Evolutionary conservation across 23 red algal genomes (phyloP), one percentile per base, ranked within the genome.

Genomic region (Cyanidioschyzon merolae): DNA sequence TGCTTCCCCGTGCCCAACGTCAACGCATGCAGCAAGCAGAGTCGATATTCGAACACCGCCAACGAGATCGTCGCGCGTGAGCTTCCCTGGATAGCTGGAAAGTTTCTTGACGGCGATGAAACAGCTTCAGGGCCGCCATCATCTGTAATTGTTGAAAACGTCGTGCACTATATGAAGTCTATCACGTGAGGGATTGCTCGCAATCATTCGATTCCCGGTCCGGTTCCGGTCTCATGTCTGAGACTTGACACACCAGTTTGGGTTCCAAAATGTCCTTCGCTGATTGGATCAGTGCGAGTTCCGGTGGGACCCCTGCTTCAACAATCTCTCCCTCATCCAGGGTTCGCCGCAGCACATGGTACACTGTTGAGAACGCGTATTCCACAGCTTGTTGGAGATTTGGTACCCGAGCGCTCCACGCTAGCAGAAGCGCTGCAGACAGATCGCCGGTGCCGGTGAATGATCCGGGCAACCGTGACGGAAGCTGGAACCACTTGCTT

Each of bases 361-460:
- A 77, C 0, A 93, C 90, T 12, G 78, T 84, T 18, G 90, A 79
- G 54, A 86, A 88, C 74, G 84, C 90, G 18, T 7, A 63, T 1
- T 25, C 29, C 38, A 67, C 79, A 1, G 90, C 90, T 12, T 37
- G 57, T 32, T 74, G 57, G 45, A 86, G 58, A 21, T 41, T 31
- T 18, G 7, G 34, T 16, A 54, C 24, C 27, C 45, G 58, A 26
- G 54, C 50, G 1, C 40, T 36, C 91, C 91, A 95, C 50, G 81
- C 94, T 1, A 98, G 58, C 57, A 98, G 41, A 32, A 98, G 79
- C 76, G 94, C 94, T 21, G 84, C 74, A 45, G 86, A 82, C 57
- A 98, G 34, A 59, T 98, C 94, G 24, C 94, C 94, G 0, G 85
- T 71, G 27, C 94, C 94, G 15, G 94, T 91, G 58, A 91, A 98